Evolutionary conservation across 2,329 filamentous ascomycete species (phyloP).

Genomic region (Aspergillus sp.): DNA sequence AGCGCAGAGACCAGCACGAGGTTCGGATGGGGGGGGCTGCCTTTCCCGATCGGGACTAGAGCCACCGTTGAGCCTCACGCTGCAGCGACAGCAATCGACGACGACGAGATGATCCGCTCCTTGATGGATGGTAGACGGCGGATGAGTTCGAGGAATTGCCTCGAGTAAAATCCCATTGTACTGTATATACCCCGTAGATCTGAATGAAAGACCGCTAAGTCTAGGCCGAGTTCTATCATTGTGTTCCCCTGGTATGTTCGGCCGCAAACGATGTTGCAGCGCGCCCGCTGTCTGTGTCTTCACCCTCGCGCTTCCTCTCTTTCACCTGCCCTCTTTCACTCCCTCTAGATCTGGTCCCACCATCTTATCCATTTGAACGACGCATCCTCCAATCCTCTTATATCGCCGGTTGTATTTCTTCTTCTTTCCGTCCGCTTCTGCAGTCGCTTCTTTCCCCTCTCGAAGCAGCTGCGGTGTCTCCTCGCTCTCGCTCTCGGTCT

Average conservation of each 20-base stretch:
- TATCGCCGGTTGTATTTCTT: neutral
- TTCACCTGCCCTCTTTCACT: slow-evolving; percentile 5
- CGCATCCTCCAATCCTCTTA: too few species aligned
- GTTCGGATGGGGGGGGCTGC: slow-evolving; percentile 13
- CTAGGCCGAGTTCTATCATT: too few species aligned
- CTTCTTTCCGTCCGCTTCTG: slow-evolving; percentile 7
- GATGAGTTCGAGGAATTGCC: too few species aligned
- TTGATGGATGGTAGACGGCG: too few species aligned
- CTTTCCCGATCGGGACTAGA: slow-evolving; percentile 18
- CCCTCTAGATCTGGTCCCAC: neutral
- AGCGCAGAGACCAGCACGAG: slow-evolving; percentile 19
- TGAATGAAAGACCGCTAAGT: too few species aligned
- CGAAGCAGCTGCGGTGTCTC: slow-evolving; percentile 6
- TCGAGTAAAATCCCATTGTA: too few species aligned
- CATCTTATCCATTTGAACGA: too few species aligned
- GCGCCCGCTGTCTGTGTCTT: neutral
- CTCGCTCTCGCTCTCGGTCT: slow-evolving; percentile 3
- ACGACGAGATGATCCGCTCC: too few species aligned
- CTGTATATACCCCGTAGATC: too few species aligned
- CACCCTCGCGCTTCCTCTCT: slow-evolving; percentile 2
- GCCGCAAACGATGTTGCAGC: slow-evolving; percentile 15
- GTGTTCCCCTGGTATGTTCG: neutral
- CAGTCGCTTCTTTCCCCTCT: slow-evolving; percentile 15
- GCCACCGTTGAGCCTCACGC: slow-evolving; percentile 14
- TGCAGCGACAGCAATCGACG: too few species aligned